Percentiles rank a stretch among this genome's conserved stretches.
Evolutionary conservation across 192 early-diverging fungal genomes (phyloP).

Genomic region (Podila epicladia): DNA sequence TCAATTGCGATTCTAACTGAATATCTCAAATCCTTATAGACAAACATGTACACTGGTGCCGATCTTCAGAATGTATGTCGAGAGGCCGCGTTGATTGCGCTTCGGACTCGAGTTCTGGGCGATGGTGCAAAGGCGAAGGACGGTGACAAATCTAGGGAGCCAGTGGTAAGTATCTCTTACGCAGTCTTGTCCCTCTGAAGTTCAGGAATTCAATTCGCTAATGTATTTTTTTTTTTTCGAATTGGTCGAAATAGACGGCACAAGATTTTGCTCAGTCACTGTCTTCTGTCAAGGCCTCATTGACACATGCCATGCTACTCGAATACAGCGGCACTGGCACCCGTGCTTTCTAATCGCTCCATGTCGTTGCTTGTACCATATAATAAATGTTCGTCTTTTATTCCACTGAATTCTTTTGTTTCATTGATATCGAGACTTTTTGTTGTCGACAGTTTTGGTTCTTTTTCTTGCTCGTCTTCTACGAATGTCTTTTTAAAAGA

Average conservation of each 20-base stretch:
- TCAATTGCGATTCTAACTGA: background rate
- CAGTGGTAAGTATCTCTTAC: conserved; percentile 23
- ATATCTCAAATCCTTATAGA: conserved; percentile 43
- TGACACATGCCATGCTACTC: conserved; percentile 30
- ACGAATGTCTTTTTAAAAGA: conserved; percentile 68
- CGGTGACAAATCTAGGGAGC: background rate
- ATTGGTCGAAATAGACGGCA: conserved; percentile 10
- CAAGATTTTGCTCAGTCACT: conserved; percentile 21
- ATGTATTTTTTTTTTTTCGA: background rate
- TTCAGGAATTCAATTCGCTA: background rate
- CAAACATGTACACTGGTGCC: conserved; percentile 62
- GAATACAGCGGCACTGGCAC: conserved; percentile 33
- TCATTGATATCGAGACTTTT: too few species aligned
- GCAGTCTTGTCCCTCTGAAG: too few species aligned
- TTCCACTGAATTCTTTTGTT: too few species aligned
- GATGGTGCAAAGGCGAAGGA: background rate
- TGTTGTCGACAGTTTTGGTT: too few species aligned
- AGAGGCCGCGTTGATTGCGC: conserved; percentile 61
- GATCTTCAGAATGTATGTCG: conserved; percentile 66
- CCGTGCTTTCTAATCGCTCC: conserved; percentile 13
- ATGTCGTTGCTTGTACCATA: too few species aligned
- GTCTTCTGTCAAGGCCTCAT: conserved; percentile 16
- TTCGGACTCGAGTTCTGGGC: conserved; percentile 36
- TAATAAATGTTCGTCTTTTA: too few species aligned
- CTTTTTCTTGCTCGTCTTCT: too few species aligned